Base-by-base conservation (phyloP, 495 filamentous ascomycete species). In the Gamarada debralockiae region DNA sequence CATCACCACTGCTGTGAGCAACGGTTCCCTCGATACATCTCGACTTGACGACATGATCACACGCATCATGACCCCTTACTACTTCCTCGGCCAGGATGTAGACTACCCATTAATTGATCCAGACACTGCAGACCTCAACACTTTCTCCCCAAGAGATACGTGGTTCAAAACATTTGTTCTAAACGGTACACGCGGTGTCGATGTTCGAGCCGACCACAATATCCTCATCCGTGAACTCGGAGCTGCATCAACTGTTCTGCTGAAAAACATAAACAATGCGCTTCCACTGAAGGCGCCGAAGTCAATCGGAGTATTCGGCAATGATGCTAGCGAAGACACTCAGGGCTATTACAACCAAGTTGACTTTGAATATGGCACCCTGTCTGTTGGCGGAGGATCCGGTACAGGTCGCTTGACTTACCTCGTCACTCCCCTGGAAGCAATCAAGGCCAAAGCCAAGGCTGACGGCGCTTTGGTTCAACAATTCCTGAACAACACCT, bases 1-100 rank as follows among this genome's bases (percentile, higher is more conserved):
- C 68, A 74, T 97, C 57, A 90, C 93, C 0, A 65, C 93, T 52
- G 85, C 86, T 8, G 86, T 96, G 7, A 68, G 96, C 52, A 98
- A 98, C 63, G 91, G 91, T 14, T 93, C 90, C 3, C 74, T 96
- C 42, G 90, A 93, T 0, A 81, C 87, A 66, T 97, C 86, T 80
- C 85, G 93, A 43, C 56, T 98, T 15, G 90, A 96, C 61, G 93
- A 98, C 63, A 95, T 95, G 88, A 87, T 80, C 15, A 84, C 86
- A 58, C 83, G 93, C 53, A 96, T 97, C 60, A 92, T 97, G 83
- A 82, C 93, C 24, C 86, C 91, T 27, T 93, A 85, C 69, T 98
- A 92, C 75, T 50, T 88, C 87, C 51, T 80, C 61, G 9, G 59
- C 56, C 31, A 21, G 59, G 3, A 20, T 59, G n/a, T 53, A 53